Percentiles rank a stretch among this genome's conserved stretches.
Conservation (phyloP, 257 asterid species). For the Plantago major region DNA sequence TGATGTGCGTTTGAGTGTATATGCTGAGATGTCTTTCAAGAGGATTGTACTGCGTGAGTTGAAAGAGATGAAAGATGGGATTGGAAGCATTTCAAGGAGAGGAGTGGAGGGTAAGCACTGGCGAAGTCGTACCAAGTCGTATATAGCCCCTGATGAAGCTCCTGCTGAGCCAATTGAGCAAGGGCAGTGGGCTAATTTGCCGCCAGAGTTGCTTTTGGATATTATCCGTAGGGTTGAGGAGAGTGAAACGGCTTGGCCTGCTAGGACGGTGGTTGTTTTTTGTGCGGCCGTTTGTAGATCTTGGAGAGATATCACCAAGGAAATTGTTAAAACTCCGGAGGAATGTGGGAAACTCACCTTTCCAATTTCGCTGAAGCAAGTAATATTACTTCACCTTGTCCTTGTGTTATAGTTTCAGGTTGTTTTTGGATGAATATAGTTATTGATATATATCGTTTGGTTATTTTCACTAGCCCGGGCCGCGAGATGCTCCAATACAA, state of each 20-base stretch:
- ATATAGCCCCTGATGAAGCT: conserved; percentile 66
- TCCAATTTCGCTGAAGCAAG: conserved; percentile 97
- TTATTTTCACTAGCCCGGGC: conserved; percentile 62
- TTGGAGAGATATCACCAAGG: conserved; percentile 93
- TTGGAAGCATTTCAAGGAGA: conserved; percentile 70
- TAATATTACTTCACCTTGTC: conserved; percentile 17
- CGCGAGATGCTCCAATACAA: conserved; percentile 85
- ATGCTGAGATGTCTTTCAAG: conserved; percentile 65
- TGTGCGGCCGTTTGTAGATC: conserved; percentile 93
- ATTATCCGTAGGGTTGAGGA: conserved; percentile 79
- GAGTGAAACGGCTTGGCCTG: conserved; percentile 94
- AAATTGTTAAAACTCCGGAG: conserved; percentile 85
- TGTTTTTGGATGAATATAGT: background rate
- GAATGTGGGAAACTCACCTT: conserved; percentile 92
- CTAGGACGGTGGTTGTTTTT: conserved; percentile 68
- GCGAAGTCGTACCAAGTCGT: conserved; percentile 58
- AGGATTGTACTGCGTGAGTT: conserved; percentile 63
- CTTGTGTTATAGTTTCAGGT: conserved; percentile 4
- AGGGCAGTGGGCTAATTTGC: conserved; percentile 92
- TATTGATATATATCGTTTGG: background rate
- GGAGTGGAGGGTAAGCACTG: conserved; percentile 60
- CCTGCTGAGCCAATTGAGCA: conserved; percentile 55
- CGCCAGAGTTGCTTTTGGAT: conserved; percentile 84
- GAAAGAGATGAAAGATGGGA: conserved; percentile 74
- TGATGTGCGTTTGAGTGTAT: conserved; percentile 19